Evolutionary conservation across 2,329 filamentous ascomycete species (phyloP), one percentile per base, ranked within the genome.

Genomic region (Sporothrix globosa): DNA sequence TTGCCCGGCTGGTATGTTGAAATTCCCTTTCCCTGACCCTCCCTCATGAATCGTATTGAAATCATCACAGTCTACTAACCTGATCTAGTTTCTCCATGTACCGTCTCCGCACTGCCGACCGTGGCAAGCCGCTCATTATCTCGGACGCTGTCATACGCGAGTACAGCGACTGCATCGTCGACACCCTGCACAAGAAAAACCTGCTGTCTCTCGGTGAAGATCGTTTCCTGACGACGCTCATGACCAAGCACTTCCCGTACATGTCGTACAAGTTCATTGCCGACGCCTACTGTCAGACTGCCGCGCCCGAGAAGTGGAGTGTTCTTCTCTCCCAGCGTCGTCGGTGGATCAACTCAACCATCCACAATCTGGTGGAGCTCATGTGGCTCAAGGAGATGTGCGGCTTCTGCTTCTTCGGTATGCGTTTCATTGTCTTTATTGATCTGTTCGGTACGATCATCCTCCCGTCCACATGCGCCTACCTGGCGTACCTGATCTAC

Each of bases 321-420:
- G 93, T 99, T 76, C 83, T 99, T 75, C 85, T 99, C 44, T 99
- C 96, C n/a, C 96, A 99, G 80, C 90, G 96, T 85, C 93, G 96
- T 84, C 91, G 96, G 79, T 99, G 96, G 96, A 99, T 99, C 81
- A 99, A 99, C 83, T 98, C 96, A 1, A 99, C 96, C 11, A 91
- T 99, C 73, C 96, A 99, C 85, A 99, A 99, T 79, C 81, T 99
- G 78, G 91, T 91, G 34, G 96, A 99, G 80, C 84, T 99, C 77
- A 90, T 97, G 78, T 91, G 91, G 76, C 86, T 99, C 61, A 91
- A 94, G 79, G 93, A 99, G 77, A 90, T 99, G 80, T 99, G 96
- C 78, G 96, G 96, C 75, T 99, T 99, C 88, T 99, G 96, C 83
- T 97, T 92, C 82, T 98, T 98, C 85, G 93, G 92, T 73, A 98